Evolutionary conservation across 768 basidiomycete species (phyloP).

Genomic region (Phanerochaete carnosa): DNA sequence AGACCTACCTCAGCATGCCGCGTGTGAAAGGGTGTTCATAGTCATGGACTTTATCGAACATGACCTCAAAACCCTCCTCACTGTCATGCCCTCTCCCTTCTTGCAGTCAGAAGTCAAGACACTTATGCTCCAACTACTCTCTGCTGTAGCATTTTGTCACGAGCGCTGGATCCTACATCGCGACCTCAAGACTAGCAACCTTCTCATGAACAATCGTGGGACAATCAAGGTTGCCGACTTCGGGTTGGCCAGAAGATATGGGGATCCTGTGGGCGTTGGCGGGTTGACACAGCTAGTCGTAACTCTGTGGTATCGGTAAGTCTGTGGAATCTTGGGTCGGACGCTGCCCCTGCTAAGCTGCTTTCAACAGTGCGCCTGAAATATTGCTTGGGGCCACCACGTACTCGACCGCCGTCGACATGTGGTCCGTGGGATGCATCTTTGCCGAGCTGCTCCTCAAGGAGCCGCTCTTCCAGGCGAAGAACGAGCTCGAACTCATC

Average conservation of each 20-base stretch:
- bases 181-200: constrained; percentile 95
- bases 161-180: constrained; percentile 97
- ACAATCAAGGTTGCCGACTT: constrained; percentile 99
- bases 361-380: constrained; percentile 78
- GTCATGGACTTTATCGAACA: constrained; percentile 99
- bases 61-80: constrained; percentile 94
- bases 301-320: constrained; percentile 95
- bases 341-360: constrained; percentile 9
- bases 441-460: constrained; percentile 95
- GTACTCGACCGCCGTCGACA: constrained; percentile 93
- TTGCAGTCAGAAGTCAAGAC: constrained; percentile 99
- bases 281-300: constrained; percentile 98
- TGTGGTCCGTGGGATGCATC: constrained; percentile 99
- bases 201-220: constrained; percentile 98
- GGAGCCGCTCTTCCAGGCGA: constrained; percentile 97
- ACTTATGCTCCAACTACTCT: constrained; percentile 86
- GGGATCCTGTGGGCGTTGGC: constrained; percentile 94
- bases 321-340: constrained; percentile 8
- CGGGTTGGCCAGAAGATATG: constrained; percentile 92
- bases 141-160: constrained; percentile 92
- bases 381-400: constrained; percentile 89
- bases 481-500: constrained; percentile 89
- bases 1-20: constrained; percentile 1
- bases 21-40: constrained; percentile 81
- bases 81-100: constrained; percentile 94